Conservation (phyloP, 2,329 filamentous ascomycete genomes). For the Rhinocladiella similis region DNA sequence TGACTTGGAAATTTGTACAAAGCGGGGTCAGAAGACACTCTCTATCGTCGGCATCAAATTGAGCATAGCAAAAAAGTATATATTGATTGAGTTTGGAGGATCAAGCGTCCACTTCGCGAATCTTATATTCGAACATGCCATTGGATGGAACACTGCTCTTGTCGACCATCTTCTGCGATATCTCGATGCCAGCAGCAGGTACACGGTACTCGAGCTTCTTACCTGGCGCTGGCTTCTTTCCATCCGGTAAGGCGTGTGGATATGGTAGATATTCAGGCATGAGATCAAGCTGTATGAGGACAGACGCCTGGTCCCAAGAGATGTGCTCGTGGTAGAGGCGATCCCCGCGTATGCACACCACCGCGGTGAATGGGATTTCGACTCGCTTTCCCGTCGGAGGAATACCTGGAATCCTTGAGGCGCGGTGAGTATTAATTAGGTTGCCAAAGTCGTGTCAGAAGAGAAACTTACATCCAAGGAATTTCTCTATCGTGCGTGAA, state of each 20-base stretch:
- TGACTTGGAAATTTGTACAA: too few relatives aligned
- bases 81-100: neutral
- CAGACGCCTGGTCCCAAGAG: constrained; percentile 66
- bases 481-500: constrained; percentile 64
- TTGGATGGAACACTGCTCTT: constrained; percentile 56
- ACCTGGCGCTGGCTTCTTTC: constrained; percentile 36
- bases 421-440: too few relatives aligned
- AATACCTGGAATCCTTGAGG: constrained; percentile 53
- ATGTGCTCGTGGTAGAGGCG: constrained; percentile 71
- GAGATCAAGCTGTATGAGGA: constrained; percentile 61
- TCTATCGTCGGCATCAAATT: too few relatives aligned
- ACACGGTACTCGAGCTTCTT: constrained; percentile 59
- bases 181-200: constrained; percentile 61
- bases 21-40: too few relatives aligned
- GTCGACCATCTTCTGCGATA: constrained; percentile 52
- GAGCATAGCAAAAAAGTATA: too few relatives aligned
- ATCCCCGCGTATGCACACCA: constrained; percentile 69
- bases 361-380: constrained; percentile 62
- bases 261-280: constrained; percentile 66
- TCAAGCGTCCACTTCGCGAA: constrained; percentile 28
- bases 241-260: constrained; percentile 51
- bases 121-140: constrained; percentile 51
- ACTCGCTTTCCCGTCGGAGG: constrained; percentile 57
- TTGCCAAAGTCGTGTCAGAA: neutral
- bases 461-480: constrained; percentile 64